Conservation (phyloP, 768 basidiomycete species). For the Mrakia gelida region DNA sequence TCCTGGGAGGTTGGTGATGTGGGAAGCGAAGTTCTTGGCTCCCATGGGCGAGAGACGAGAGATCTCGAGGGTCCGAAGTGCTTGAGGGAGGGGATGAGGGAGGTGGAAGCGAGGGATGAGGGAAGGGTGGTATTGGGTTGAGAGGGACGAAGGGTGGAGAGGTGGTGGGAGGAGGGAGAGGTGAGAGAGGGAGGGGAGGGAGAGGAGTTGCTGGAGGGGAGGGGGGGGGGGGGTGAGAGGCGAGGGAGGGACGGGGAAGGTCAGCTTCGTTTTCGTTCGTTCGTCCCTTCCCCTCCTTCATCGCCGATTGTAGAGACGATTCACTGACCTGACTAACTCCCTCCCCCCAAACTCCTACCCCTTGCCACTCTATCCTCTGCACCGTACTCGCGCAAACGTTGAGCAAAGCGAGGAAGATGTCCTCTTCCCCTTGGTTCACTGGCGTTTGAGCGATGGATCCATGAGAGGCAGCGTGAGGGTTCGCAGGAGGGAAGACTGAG, state of each 20-base stretch:
- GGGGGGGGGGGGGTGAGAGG: too few species aligned
- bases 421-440: conserved; percentile 20
- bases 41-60: conserved; percentile 23
- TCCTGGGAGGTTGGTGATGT: conserved; percentile 23
- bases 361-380: conserved; percentile 20
- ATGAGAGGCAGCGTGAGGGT: background rate
- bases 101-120: conserved; percentile 20
- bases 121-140: conserved; percentile 21
- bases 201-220: conserved; percentile 9
- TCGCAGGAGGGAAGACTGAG: conserved; percentile 9
- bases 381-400: background rate
- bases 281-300: too few species aligned
- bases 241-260: too few species aligned
- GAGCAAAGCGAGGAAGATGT: conserved; percentile 24
- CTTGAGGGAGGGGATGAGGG: conserved; percentile 11
- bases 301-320: too few species aligned
- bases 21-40: conserved; percentile 21
- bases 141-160: conserved; percentile 16
- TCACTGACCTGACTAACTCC: conserved; percentile 23
- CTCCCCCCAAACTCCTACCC: conserved; percentile 30
- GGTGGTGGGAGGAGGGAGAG: conserved; percentile 26
- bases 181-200: conserved; percentile 15
- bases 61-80: conserved; percentile 13
- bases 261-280: too few species aligned
- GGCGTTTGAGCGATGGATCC: background rate